Evolutionary conservation across 129 eudicot species (phyloP).

Genomic region (Sambucus nigra): DNA sequence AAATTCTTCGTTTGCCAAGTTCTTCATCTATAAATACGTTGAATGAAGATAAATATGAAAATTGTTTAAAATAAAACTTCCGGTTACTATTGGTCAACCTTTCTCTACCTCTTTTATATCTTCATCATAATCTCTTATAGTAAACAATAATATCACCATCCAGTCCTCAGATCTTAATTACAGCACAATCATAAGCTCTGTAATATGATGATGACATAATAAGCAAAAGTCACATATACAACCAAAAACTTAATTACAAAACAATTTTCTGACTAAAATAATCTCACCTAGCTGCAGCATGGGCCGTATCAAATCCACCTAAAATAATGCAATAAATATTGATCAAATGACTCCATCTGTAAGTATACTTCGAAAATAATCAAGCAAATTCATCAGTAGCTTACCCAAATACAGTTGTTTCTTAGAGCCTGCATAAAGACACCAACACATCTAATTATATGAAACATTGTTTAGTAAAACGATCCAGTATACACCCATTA

Average conservation of each 20-base stretch:
- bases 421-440: too few relatives aligned
- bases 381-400: slow-evolving; percentile 1
- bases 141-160: slow-evolving; percentile 75
- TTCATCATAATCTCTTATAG: slow-evolving; percentile 51
- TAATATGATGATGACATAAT: too few relatives aligned
- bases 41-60: slow-evolving; percentile 1
- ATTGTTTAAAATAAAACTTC: too few relatives aligned
- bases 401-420: slow-evolving; percentile 86
- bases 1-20: slow-evolving; percentile 55
- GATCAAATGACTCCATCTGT: too few relatives aligned
- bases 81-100: too few relatives aligned
- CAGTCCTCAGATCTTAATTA: slow-evolving; percentile 70
- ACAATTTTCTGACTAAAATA: too few relatives aligned
- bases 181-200: slow-evolving; percentile 85
- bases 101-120: slow-evolving; percentile 82
- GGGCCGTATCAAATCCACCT: too few relatives aligned
- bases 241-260: not conserved
- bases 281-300: too few relatives aligned
- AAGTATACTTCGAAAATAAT: not conserved
- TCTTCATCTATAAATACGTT: slow-evolving; percentile 30
- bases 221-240: not conserved
- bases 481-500: too few relatives aligned
- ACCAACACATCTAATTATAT: too few relatives aligned
- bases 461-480: too few relatives aligned
- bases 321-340: too few relatives aligned